Base-by-base conservation (phyloP, 2,329 filamentous ascomycete species). In the Nemania abortiva region DNA sequence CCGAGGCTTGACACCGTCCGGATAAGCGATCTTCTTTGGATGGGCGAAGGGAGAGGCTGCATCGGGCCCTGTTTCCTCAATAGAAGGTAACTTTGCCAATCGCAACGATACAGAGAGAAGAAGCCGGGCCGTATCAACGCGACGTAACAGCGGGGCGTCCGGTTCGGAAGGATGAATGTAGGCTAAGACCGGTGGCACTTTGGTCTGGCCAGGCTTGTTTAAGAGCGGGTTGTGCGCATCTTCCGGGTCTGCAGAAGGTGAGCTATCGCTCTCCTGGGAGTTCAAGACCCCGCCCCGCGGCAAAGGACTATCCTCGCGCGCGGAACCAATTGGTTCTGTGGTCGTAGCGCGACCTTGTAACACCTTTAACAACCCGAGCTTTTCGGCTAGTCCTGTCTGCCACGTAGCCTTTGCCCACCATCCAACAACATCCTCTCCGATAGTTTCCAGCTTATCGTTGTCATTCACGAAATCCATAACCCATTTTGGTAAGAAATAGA, bases 371-470 rank as follows among this genome's bases (percentile, higher is more conserved):
- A 97, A 82, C 1, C 90, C 88, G 7, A 98, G 85, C 80, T 97
- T 98, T 60, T 92, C 89, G 0, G 88, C 89, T 2, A 98, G 84
- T 0, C 93, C 92, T 2, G 88, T 85, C 80, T 98, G 95, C 96
- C 96, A 99, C 63, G 90, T 90, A 0, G 95, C 90, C 79, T 98
- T 98, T 39, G 95, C 93, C 94, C 95, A 97, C 92, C 93, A 97
- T 6, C 95, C 94, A 18, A 98, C 85, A 6, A 98, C 89, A 76
- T 98, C 95, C 79, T 98, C 95, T 37, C 92, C 92, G 56, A 99
- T 90, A 65, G 91, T 97, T 75, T 97, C 93, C 71, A 99, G 89
- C 11, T 88, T 90, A 34, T 95, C 91, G 75, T 98, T 97, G 70
- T 87, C 85, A 66, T 89, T 88, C 50, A 97, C 89, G 79, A 97